Percentiles rank a stretch among this genome's conserved stretches.
Conservation (phyloP, 371 early-diverging fungal genomes). For the Syncephalastrum contaminatum region DNA sequence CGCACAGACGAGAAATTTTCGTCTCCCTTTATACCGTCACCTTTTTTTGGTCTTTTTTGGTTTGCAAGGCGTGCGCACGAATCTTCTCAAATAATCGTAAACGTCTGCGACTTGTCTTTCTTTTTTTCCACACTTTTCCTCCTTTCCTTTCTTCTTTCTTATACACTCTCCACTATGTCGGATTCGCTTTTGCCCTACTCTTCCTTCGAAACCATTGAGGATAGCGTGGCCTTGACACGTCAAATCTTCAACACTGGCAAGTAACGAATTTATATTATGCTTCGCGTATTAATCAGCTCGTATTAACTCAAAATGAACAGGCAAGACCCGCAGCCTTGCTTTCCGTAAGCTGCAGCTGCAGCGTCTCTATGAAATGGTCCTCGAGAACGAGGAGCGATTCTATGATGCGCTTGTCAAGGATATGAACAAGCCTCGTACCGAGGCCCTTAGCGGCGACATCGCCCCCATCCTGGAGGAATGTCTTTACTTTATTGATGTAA, state of each 20-base stretch:
- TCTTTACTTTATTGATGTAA: slow-evolving; percentile 38
- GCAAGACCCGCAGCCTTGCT: slow-evolving; percentile 46
- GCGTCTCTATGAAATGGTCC: slow-evolving; percentile 59
- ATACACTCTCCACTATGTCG: slow-evolving; percentile 4
- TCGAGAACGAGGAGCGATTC: slow-evolving; percentile 65
- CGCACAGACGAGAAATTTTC: neutral
- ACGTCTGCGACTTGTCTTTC: slow-evolving; percentile 3
- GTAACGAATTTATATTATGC: neutral
- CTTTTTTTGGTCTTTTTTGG: too few relatives aligned
- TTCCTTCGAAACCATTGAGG: slow-evolving; percentile 39
- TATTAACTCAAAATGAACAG: slow-evolving; percentile 11
- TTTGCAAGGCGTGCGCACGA: slow-evolving; percentile 1
- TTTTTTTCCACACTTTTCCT: neutral
- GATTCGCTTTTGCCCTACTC: slow-evolving; percentile 25
- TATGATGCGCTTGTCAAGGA: slow-evolving; percentile 65
- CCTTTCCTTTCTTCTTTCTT: slow-evolving; percentile 2
- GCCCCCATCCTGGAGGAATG: slow-evolving; percentile 59
- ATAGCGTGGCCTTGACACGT: slow-evolving; percentile 31
- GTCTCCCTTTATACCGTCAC: too few relatives aligned
- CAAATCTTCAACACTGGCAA: slow-evolving; percentile 36
- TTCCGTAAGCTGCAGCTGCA: slow-evolving; percentile 74
- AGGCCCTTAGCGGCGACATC: slow-evolving; percentile 63
- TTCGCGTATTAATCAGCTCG: neutral
- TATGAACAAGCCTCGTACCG: slow-evolving; percentile 59
- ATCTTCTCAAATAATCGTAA: slow-evolving; percentile 1